Base-by-base conservation (phyloP, 2,329 filamentous ascomycete species). In the Epichloe amarillans region DNA sequence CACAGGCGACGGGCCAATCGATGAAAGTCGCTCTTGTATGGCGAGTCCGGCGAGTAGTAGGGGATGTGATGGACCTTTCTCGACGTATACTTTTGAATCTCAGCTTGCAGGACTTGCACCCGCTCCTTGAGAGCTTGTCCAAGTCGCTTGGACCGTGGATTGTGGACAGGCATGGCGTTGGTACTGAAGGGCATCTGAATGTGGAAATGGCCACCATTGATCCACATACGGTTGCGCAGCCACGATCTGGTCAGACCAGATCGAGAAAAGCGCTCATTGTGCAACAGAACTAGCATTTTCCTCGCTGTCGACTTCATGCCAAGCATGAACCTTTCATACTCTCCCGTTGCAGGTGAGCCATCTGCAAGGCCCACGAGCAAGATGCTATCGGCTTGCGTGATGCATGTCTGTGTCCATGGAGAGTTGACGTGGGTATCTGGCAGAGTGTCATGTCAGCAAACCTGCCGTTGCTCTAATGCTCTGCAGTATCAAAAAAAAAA, bases 1-100 rank as follows among this genome's bases (percentile, higher is more conserved):
- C 91, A 96, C 0, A 98, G 74, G 6, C 90, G 79, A 50, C 94
- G 79, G 4, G 91, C 93, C 21, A 98, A 78, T 12, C 93, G 83
- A 66, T 98, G 91, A 59, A 98, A 97, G 61, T 98, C 93, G 2
- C 93, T 88, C 65, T 98, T 98, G 72, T 89, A 95, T 0, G 90
- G 86, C 0, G 88, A 89, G 50, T 97, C 88, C 0, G 90, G 83
- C 0, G 90, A 89, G 64, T 97, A 98, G 37, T 95, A 80, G 0
- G 89, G 86, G 3, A 83, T 86, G 59, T 95, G 89, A 26, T 87
- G 82, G n/a, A 95, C 82, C 57, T 87, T 84, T n/a, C 88, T 80
- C 1, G 89, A 95, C 0, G 94, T 97, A 64, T 96, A 98, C 64
- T 96, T 97, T 62, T 97, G 91, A 19, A 98, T 96, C 63, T 97